Evolutionary conservation across 805 yeast species (phyloP).

Genomic region (Candida anglica): DNA sequence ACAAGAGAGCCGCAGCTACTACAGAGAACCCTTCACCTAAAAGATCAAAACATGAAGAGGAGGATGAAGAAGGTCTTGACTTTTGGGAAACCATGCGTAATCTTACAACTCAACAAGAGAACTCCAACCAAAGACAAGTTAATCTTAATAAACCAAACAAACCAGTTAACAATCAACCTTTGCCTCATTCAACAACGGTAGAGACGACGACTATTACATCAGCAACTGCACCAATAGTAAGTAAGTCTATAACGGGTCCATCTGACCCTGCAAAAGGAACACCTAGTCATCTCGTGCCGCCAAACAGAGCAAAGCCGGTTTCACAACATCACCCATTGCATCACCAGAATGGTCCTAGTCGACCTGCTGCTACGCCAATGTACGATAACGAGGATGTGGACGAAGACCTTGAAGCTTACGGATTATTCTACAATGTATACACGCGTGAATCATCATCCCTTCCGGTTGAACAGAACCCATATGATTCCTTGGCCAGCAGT

Average conservation of each 20-base stretch:
- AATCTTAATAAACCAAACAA: slow-evolving; percentile 7
- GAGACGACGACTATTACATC: slow-evolving; percentile 5
- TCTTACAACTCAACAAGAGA: slow-evolving; percentile 47
- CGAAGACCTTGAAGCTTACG: slow-evolving; percentile 34
- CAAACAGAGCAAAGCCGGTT: slow-evolving; percentile 32
- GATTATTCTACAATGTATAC: slow-evolving; percentile 34
- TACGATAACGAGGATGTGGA: slow-evolving; percentile 25
- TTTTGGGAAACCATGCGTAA: slow-evolving; percentile 70
- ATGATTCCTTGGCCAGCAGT: slow-evolving; percentile 29
- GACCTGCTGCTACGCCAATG: slow-evolving; percentile 5
- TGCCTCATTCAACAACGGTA: slow-evolving; percentile 8
- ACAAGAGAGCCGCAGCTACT: slow-evolving; percentile 6
- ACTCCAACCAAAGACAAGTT: slow-evolving; percentile 16
- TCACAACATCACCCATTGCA: slow-evolving; percentile 56
- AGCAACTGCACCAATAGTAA: slow-evolving; percentile 3
- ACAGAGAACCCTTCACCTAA: slow-evolving; percentile 6
- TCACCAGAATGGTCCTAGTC: slow-evolving; percentile 11
- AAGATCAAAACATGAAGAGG: slow-evolving; percentile 14
- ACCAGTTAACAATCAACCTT: too few relatives aligned
- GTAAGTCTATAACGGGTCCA: slow-evolving; percentile 1
- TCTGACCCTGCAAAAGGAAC: background rate
- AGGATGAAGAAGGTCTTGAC: slow-evolving; percentile 62
- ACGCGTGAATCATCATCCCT: slow-evolving; percentile 26
- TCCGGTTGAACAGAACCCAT: slow-evolving; percentile 10
- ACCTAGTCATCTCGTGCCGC: too few relatives aligned